These are phyloP conservation scores for Tetrahymena elliotti DNA, from an alignment of 73 alveolate genomes.

Conservation along the genomic window DNA sequence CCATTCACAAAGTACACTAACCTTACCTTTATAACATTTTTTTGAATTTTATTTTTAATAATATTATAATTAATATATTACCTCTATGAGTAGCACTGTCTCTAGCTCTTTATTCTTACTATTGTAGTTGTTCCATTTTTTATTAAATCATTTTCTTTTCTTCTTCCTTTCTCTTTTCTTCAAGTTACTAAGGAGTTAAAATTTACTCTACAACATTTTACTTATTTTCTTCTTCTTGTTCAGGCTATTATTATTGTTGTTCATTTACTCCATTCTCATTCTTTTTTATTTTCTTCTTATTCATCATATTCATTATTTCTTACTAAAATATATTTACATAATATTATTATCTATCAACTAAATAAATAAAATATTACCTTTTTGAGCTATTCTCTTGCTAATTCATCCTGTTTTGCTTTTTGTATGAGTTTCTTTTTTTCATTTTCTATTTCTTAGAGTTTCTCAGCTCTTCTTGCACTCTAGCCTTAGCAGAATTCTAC, in stretches of 20 bases:
- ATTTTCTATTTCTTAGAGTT: slow-evolving; percentile 6
- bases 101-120: neutral
- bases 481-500: slow-evolving; percentile 49
- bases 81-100: neutral
- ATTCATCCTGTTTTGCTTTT: neutral
- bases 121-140: neutral
- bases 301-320: neutral
- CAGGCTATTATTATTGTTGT: slow-evolving; percentile 7
- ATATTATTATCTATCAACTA: neutral
- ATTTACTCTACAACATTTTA: slow-evolving; percentile 23
- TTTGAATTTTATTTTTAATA: neutral
- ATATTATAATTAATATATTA: neutral
- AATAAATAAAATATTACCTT: neutral
- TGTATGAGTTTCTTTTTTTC: neutral
- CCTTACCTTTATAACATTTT: slow-evolving; percentile 53
- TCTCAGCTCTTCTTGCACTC: neutral
- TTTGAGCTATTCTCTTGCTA: slow-evolving; percentile 37
- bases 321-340: neutral
- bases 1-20: slow-evolving; percentile 93
- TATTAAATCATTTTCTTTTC: slow-evolving; percentile 8
- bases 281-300: slow-evolving; percentile 46
- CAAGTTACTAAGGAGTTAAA: slow-evolving; percentile 8
- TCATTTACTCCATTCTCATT: slow-evolving; percentile 45
- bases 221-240: slow-evolving; percentile 27
- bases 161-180: slow-evolving; percentile 11